These are phyloP conservation scores for Dictyostelium intermedium DNA, from an alignment of 78 protist species.

Conservation along the genomic window DNA sequence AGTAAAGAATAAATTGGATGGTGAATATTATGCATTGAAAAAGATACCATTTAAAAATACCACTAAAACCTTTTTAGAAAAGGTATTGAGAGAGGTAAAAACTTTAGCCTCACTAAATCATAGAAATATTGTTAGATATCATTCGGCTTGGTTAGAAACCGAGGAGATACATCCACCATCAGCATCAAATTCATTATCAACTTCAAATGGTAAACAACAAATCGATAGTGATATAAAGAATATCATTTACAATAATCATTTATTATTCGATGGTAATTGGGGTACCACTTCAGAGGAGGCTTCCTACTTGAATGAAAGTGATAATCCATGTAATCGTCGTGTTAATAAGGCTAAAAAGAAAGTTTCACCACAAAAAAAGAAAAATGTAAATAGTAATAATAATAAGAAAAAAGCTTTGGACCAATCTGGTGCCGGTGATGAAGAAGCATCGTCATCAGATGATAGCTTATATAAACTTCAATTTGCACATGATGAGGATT, in stretches of 20 bases:
- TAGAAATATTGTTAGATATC: slow-evolving; percentile 77
- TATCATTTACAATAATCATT: not conserved
- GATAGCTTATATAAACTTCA: slow-evolving; percentile 45
- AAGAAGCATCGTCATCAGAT: not conserved
- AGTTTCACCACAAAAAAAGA: not conserved
- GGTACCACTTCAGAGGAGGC: slow-evolving; percentile 20
- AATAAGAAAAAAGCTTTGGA: not conserved
- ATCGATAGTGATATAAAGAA: not conserved
- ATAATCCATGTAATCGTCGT: not conserved
- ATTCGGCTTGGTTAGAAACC: slow-evolving; percentile 81
- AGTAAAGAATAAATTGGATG: slow-evolving; percentile 66
- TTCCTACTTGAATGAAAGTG: not conserved
- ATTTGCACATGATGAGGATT: slow-evolving; percentile 62
- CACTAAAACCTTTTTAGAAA: slow-evolving; percentile 49
- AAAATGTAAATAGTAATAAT: not conserved
- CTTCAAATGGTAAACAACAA: not conserved
- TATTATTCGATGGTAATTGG: slow-evolving; percentile 45
- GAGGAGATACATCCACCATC: not conserved
- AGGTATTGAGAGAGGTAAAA: slow-evolving; percentile 80
- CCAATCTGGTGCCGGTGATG: not conserved
- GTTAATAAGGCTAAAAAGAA: not conserved
- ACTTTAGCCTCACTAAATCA: slow-evolving; percentile 75
- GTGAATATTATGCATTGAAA: slow-evolving; percentile 53
- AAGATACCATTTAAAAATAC: slow-evolving; percentile 77
- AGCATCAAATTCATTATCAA: not conserved